phyloP scores from a whole-genome alignment of 2,329 filamentous ascomycete species.

The Fusarium piperis region DNA sequence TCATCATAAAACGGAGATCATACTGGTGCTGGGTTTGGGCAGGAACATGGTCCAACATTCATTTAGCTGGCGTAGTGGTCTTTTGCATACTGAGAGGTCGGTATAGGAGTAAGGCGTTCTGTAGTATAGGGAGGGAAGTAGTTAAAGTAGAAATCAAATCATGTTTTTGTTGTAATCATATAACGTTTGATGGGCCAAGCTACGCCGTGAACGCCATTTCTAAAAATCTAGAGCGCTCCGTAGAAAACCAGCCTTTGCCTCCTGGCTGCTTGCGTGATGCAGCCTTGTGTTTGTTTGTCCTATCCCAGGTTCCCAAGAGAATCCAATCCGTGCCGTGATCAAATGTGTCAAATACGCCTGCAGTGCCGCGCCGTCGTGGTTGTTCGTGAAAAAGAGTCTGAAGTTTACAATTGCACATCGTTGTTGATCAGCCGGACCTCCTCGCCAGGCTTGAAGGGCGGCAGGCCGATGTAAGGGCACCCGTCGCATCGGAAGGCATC shows the following conservation, averaged over 20 bases:
- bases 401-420: constrained; percentile 77
- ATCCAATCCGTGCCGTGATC: constrained; percentile 31
- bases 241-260: constrained; percentile 32
- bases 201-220: constrained; percentile 39
- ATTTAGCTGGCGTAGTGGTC: constrained; percentile 22
- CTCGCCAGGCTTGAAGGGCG: constrained; percentile 96
- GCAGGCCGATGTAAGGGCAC: constrained; percentile 87
- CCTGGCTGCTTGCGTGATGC: constrained; percentile 21
- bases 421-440: constrained; percentile 90
- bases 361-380: constrained; percentile 31
- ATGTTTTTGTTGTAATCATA: constrained; percentile 37
- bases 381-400: constrained; percentile 13
- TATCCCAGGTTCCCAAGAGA: constrained; percentile 27
- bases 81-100: constrained; percentile 26
- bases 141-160: constrained; percentile 20
- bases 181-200: constrained; percentile 23
- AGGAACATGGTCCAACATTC: constrained; percentile 1
- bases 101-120: constrained; percentile 33
- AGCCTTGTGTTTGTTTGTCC: constrained; percentile 31
- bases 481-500: constrained; percentile 84
- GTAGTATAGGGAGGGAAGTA: background rate
- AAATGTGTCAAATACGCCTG: constrained; percentile 38
- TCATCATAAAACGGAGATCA: background rate
- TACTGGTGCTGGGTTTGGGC: background rate
- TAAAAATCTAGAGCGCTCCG: constrained; percentile 39